A percentile compares a stretch with the other conserved stretches of the same genome.
Evolutionary conservation across 2,329 filamentous ascomycete genomes (phyloP).

Genomic region (Spiromastix sp.): DNA sequence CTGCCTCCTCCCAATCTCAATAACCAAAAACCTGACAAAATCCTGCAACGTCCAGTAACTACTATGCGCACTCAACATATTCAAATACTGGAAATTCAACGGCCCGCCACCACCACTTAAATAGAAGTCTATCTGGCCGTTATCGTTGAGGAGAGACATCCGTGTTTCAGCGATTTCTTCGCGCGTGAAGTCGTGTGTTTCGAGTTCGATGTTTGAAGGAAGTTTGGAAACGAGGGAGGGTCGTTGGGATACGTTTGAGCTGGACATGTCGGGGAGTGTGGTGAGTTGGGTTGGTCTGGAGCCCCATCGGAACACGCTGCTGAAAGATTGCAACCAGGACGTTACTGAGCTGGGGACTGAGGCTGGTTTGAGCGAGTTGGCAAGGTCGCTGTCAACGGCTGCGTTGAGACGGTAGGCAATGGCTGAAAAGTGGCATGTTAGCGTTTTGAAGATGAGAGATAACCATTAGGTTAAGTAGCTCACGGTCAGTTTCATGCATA

Average conservation of each 20-base stretch:
- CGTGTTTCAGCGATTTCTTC: conserved; percentile 89
- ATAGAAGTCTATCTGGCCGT: conserved; percentile 89
- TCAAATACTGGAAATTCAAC: conserved; percentile 89
- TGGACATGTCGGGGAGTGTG: conserved; percentile 49
- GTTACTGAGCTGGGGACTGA: conserved; percentile 65
- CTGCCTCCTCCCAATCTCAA: conserved; percentile 69
- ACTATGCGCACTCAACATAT: conserved; percentile 91
- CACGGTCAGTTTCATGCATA: conserved; percentile 58
- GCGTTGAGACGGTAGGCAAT: conserved; percentile 91
- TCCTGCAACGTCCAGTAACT: conserved; percentile 86
- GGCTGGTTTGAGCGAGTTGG: conserved; percentile 63
- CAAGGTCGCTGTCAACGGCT: conserved; percentile 72
- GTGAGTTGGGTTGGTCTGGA: conserved; percentile 39
- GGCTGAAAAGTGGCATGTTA: too few relatives aligned
- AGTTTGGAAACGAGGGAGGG: conserved; percentile 50
- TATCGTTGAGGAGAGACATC: conserved; percentile 83
- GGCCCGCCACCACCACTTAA: conserved; percentile 74
- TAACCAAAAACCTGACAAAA: conserved; percentile 80
- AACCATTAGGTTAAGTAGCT: conserved; percentile 30
- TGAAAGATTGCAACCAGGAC: conserved; percentile 55
- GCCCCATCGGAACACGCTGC: conserved; percentile 50
- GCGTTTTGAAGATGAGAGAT: background rate
- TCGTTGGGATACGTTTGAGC: conserved; percentile 39
- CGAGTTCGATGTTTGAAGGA: conserved; percentile 71
- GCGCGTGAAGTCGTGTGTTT: conserved; percentile 86